Base-by-base conservation (phyloP, 306 rosid species). In the Delonix regia region DNA sequence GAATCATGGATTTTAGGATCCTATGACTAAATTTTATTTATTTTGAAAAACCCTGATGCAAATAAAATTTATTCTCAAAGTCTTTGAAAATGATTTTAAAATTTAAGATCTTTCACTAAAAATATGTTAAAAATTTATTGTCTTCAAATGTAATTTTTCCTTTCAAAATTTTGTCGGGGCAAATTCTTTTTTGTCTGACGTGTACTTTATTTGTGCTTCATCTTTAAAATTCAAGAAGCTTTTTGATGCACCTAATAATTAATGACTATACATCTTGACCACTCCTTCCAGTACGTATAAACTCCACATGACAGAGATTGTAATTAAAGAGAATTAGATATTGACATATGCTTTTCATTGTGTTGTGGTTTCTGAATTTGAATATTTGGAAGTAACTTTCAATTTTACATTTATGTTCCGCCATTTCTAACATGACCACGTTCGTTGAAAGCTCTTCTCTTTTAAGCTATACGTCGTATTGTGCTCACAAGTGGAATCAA, bases 241-340 rank as follows among this genome's bases (percentile, higher is more conserved):
- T 74, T 74, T 25, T 19, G 39, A 77, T 66, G 74, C 47, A 41
- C 67, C 74, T 24, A 47, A 33, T 52, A 47, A 77, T 77, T 66
- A 24, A 38, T 18, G 39, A 38, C 30, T 18, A 44, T 36, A 38
- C 28, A 41, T 42, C n/a, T 24, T 57, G 78, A 57, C 73, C 74
- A 76, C 56, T 9, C 13, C n/a, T 4, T 34, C 24, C 12, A 47
- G 34, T 19, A 6, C 7, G 21, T 11, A 42, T 22, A 12, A 33
- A 30, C 69, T 33, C 45, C 55, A 22, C 39, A 13, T 25, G 55
- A 73, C 25, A 56, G 71, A 7, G 71, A 75, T 47, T 45, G 33
- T 21, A 3, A 22, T 8, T n/a, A n/a, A 24, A 11, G 33, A 30
- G 1, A 14, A 47, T 11, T 9, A 9, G 27, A 63, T 42, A 8